Conservation (phyloP, 257 asterid species). For the Jasminum sambac region DNA sequence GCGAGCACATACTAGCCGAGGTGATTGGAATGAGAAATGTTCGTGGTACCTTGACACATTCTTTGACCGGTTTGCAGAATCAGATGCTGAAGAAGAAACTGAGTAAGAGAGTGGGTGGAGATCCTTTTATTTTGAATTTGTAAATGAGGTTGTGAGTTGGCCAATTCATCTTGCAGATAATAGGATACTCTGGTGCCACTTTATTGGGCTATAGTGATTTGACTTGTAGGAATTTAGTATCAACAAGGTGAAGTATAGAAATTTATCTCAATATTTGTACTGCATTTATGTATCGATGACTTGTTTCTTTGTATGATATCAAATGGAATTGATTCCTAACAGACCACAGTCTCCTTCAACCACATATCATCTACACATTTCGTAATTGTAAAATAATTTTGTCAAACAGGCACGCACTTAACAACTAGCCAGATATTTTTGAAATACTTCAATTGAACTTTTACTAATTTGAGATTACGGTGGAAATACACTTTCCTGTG, state of each 20-base stretch:
- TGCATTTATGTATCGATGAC: neutral
- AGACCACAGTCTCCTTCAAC: too few relatives aligned
- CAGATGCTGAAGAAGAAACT: slow-evolving; percentile 36
- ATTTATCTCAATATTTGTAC: neutral
- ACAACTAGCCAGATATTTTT: too few relatives aligned
- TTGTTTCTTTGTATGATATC: neutral
- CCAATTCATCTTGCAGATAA: neutral
- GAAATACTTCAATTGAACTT: too few relatives aligned
- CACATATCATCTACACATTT: too few relatives aligned
- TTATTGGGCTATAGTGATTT: neutral
- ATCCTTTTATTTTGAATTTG: neutral
- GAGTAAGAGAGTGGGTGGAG: neutral
- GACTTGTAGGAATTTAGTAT: neutral
- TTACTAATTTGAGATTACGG: neutral
- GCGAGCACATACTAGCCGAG: slow-evolving; percentile 44
- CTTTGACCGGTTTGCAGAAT: slow-evolving; percentile 52
- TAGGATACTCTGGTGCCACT: neutral
- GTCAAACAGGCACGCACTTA: too few relatives aligned
- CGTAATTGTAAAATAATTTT: too few relatives aligned
- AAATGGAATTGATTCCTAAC: neutral
- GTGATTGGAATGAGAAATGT: slow-evolving; percentile 51
- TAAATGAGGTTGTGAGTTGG: neutral
- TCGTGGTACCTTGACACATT: slow-evolving; percentile 50
- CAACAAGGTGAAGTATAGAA: too few relatives aligned
- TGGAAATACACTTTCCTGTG: neutral